A percentile compares a stretch with the other conserved stretches of the same genome.
Evolutionary conservation across 225 moss, liverwort and hornwort species (phyloP).

Genomic region (Antitrichia curtipendula): DNA sequence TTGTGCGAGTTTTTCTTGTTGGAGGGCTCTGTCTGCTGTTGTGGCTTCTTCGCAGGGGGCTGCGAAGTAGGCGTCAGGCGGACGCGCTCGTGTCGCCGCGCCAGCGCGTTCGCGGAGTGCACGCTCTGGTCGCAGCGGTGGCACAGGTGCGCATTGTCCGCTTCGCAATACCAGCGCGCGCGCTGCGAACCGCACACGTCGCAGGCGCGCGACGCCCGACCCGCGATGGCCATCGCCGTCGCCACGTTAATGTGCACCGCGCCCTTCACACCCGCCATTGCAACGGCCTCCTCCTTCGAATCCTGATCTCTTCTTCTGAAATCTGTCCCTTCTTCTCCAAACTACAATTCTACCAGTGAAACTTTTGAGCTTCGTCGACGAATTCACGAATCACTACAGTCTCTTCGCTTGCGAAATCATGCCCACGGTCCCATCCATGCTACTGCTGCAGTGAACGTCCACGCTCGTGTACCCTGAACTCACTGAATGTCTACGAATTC

Average conservation of each 20-base stretch:
- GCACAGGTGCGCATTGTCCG: conserved; percentile 51
- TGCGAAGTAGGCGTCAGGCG: conserved; percentile 1
- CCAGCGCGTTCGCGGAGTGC: conserved; percentile 47
- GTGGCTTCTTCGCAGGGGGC: not conserved
- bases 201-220: conserved; percentile 41
- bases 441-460: not conserved
- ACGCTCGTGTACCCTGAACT: not conserved
- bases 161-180: conserved; percentile 47
- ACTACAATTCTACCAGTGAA: not conserved
- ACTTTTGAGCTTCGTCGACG: not conserved
- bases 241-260: conserved; percentile 16
- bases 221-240: conserved; percentile 55
- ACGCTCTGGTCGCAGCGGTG: conserved; percentile 42
- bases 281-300: not conserved
- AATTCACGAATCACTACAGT: not conserved
- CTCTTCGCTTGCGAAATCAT: not conserved
- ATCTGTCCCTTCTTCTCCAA: not conserved
- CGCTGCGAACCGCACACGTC: conserved; percentile 49
- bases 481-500: not conserved
- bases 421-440: not conserved
- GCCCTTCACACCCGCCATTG: conserved; percentile 11
- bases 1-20: not conserved
- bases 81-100: conserved; percentile 44
- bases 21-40: not conserved
- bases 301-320: not conserved